Percentiles rank a stretch among this genome's conserved stretches.
Evolutionary conservation across 257 asterid species (phyloP).

Genomic region (Ocimum tenuiflorum): DNA sequence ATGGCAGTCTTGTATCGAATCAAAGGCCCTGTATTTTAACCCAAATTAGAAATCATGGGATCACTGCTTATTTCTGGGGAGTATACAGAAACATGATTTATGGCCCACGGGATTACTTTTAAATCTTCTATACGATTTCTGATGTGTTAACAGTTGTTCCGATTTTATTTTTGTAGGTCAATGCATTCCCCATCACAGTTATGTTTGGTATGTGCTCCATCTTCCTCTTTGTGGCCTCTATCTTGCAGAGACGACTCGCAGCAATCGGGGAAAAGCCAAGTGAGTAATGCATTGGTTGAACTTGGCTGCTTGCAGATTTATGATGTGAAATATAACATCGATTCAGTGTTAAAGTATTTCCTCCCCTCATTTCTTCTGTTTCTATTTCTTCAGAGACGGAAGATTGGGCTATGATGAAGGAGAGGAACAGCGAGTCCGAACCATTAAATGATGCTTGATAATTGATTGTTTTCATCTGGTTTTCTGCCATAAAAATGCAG

Average conservation of each 20-base stretch:
- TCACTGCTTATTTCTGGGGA: no score
- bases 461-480: no score
- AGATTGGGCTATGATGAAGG: conserved; percentile 61
- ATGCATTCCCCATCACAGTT: conserved; percentile 83
- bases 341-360: background rate
- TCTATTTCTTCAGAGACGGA: conserved; percentile 45
- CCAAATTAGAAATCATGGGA: no score
- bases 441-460: conserved; percentile 43
- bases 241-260: conserved; percentile 71
- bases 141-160: no score
- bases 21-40: no score
- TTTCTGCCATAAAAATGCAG: no score
- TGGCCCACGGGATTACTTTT: no score
- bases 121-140: no score
- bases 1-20: no score
- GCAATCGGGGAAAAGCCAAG: conserved; percentile 71
- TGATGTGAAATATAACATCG: background rate
- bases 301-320: background rate
- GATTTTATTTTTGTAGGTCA: conserved; percentile 48
- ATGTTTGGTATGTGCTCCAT: conserved; percentile 98
- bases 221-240: conserved; percentile 78
- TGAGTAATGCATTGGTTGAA: conserved; percentile 26
- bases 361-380: background rate
- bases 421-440: conserved; percentile 40
- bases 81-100: no score